These are phyloP conservation scores for Aspergillus pseudonomiae DNA, from an alignment of 2,329 filamentous ascomycete species.

Conservation along the genomic window DNA sequence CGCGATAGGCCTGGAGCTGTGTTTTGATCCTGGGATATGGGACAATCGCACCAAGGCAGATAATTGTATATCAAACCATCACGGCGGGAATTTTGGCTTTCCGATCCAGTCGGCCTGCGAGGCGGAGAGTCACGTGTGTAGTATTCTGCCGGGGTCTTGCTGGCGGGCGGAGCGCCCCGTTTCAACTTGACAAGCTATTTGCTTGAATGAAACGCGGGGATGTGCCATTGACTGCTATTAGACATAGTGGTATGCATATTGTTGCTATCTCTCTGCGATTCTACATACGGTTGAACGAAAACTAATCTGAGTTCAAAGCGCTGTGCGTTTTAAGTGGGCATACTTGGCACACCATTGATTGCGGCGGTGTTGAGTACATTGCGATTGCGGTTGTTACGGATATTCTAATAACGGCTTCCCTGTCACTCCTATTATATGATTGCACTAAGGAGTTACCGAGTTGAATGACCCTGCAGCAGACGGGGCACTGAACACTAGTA, in stretches of 20 bases:
- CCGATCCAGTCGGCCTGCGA: slow-evolving; percentile 15
- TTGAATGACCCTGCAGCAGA: not conserved
- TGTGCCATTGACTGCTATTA: not conserved
- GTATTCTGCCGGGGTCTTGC: slow-evolving; percentile 20
- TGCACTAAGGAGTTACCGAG: too few species aligned
- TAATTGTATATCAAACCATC: not conserved
- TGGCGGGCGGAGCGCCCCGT: slow-evolving; percentile 1
- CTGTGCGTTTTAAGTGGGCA: slow-evolving; percentile 15
- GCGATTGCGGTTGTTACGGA: not conserved
- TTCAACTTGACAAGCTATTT: slow-evolving; percentile 3
- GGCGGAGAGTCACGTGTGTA: slow-evolving; percentile 39
- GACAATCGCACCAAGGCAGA: not conserved
- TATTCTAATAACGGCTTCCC: not conserved
- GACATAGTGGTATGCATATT: not conserved
- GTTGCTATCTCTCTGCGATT: not conserved
- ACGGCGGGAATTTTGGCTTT: slow-evolving; percentile 22
- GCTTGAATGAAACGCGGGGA: not conserved
- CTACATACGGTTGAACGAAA: not conserved
- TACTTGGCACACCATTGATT: not conserved
- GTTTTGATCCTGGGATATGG: not conserved
- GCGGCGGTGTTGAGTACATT: not conserved
- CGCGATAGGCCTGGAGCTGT: not conserved
- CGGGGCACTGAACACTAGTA: not conserved
- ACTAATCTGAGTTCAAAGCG: not conserved
- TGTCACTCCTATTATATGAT: not conserved